A percentile compares a stretch with the other conserved stretches of the same genome.
Evolutionary conservation across 2,329 filamentous ascomycete genomes (phyloP).

Genomic region (Cordyceps sp.): DNA sequence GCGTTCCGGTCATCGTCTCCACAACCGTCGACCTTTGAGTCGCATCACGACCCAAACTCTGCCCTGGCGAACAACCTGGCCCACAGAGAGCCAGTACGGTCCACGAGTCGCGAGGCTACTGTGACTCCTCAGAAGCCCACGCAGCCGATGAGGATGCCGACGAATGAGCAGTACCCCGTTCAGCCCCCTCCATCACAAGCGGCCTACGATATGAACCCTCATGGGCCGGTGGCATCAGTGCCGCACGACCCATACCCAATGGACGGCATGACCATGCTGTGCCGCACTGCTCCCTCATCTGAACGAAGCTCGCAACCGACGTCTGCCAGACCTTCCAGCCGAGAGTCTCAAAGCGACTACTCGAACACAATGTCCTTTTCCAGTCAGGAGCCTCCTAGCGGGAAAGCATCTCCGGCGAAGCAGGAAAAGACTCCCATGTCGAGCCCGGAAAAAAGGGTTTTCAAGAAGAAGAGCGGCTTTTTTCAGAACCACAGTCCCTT

Average conservation of each 20-base stretch:
- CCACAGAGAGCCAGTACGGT: slow-evolving; percentile 30
- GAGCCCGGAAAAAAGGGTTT: slow-evolving; percentile 47
- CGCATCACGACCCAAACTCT: slow-evolving; percentile 75
- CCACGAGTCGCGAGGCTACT: slow-evolving; percentile 31
- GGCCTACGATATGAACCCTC: slow-evolving; percentile 32
- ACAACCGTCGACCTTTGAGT: slow-evolving; percentile 82
- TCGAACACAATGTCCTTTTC: slow-evolving; percentile 81
- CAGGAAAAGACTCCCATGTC: slow-evolving; percentile 29
- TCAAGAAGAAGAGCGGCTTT: slow-evolving; percentile 65
- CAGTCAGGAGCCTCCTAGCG: slow-evolving; percentile 64
- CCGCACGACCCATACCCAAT: slow-evolving; percentile 88
- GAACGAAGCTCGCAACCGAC: slow-evolving; percentile 34
- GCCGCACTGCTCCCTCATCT: slow-evolving; percentile 51
- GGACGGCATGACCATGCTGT: slow-evolving; percentile 97
- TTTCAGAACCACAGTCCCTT: slow-evolving; percentile 91
- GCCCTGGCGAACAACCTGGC: slow-evolving; percentile 53
- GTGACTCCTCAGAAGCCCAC: slow-evolving; percentile 30
- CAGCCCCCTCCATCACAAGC: slow-evolving; percentile 7
- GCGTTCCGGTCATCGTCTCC: slow-evolving; percentile 92
- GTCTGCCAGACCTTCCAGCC: slow-evolving; percentile 60
- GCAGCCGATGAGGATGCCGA: slow-evolving; percentile 5
- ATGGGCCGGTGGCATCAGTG: slow-evolving; percentile 46
- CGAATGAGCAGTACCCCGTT: slow-evolving; percentile 6
- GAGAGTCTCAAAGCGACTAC: slow-evolving; percentile 80
- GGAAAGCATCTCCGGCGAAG: slow-evolving; percentile 60